Percentiles rank a stretch among this genome's conserved stretches.
These are phyloP conservation scores for Pythium myriotylum DNA, from an alignment of 352 stramenopile species.

Conservation along the genomic window DNA sequence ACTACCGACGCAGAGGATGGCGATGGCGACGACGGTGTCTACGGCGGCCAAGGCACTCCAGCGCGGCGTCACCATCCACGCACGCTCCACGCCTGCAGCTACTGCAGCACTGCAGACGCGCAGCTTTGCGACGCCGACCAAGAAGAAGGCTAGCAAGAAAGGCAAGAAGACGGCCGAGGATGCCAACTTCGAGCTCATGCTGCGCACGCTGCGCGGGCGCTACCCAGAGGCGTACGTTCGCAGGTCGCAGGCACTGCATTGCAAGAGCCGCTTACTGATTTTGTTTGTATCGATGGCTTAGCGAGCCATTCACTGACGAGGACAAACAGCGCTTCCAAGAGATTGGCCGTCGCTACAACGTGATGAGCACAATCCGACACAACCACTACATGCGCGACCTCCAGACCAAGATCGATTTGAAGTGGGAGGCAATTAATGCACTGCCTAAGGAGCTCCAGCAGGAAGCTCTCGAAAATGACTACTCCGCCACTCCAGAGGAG, in stretches of 20 bases:
- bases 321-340: constrained; percentile 77
- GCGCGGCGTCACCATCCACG: constrained; percentile 16
- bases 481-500: constrained; percentile 58
- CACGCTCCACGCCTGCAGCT: neutral
- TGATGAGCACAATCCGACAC: constrained; percentile 79
- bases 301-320: constrained; percentile 80
- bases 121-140: constrained; percentile 44
- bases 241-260: neutral
- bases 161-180: constrained; percentile 58
- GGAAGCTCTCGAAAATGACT: constrained; percentile 77
- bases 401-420: constrained; percentile 92
- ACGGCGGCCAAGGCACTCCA: constrained; percentile 17
- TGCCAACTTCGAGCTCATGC: constrained; percentile 85
- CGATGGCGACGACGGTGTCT: constrained; percentile 24
- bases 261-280: neutral
- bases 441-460: constrained; percentile 77
- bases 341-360: constrained; percentile 83
- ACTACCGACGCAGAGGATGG: constrained; percentile 11
- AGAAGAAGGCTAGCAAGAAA: constrained; percentile 57
- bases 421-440: constrained; percentile 90
- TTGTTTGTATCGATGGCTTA: constrained; percentile 23
- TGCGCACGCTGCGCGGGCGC: constrained; percentile 77
- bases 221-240: constrained; percentile 69
- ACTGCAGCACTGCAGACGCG: constrained; percentile 23
- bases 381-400: constrained; percentile 89